Evolutionary conservation across 2,329 filamentous ascomycete species (phyloP), one percentile per base, ranked within the genome.

Genomic region (Talaromyces rugulosus): DNA sequence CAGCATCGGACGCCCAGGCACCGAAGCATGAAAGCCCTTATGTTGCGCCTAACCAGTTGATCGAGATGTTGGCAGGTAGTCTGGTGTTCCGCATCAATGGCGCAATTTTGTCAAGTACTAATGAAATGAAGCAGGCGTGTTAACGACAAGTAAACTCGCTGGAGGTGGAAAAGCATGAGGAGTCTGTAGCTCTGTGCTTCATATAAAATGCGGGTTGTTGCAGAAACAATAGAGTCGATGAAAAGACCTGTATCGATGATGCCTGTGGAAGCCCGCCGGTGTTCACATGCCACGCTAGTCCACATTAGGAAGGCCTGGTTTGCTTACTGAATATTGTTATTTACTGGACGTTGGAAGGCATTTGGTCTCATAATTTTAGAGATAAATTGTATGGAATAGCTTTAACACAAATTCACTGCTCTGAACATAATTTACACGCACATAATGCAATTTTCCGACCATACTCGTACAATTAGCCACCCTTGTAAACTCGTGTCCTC

Each of bases 1-100:
- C 76, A 74, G 69, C 76, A 71, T 76, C 74, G 75, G 75, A 76
- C 70, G 70, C 71, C 72, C 73, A 73, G 65, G 68, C 63, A 67
- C 65, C 70, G 61, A 60, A 66, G 61, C 66, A 69, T 70, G 62
- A 67, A 70, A 66, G 71, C 68, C 73, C 74, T 77, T 71, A 76
- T 77, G 73, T 68, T 73, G 71, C 69, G 60, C 61, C 59, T 66
- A 60, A 68, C 58, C 66, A 61, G 65, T 68, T 65, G 40, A 65
- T 66, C 61, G 64, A 59, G 51, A 51, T 14, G 44, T 11, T 30
- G 50, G 50, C 6, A n/a, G 50, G 50, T 31, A 11, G 14, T 28
- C 34, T 53, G 44, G 18, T 27, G 44, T 47, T 47, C 44, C 8
- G 44, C 44, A 47, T 47, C 23, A 47, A 27, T 47, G 44, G 44